These are phyloP conservation scores for Apiospora pterosperma DNA, from an alignment of 2,329 filamentous ascomycete species.

Conservation along the genomic window DNA sequence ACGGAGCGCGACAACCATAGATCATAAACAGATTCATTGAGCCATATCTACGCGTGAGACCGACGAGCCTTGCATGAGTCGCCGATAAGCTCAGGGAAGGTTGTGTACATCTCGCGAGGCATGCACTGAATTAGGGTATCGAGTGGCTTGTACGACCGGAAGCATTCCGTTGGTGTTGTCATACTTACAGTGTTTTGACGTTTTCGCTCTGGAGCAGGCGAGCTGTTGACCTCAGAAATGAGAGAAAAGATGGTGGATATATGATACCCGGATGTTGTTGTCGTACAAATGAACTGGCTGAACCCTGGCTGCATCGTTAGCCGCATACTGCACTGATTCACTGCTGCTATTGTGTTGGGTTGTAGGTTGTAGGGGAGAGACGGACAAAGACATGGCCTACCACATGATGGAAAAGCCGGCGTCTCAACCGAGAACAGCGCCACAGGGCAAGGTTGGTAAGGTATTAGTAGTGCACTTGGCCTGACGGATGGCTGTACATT, in stretches of 20 bases:
- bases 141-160: neutral
- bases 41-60: neutral
- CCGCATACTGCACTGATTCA: neutral
- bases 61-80: neutral
- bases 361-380: neutral
- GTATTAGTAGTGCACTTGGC: conserved; percentile 1
- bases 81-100: neutral
- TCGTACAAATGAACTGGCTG: neutral
- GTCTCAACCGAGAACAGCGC: conserved; percentile 1
- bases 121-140: neutral
- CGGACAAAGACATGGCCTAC: neutral
- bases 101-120: neutral
- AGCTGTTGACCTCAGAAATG: neutral
- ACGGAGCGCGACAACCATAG: neutral
- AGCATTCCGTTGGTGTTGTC: neutral
- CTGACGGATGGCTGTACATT: neutral
- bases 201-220: neutral
- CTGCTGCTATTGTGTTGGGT: neutral
- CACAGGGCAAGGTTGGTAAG: conserved; percentile 2
- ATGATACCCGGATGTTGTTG: neutral
- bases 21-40: neutral
- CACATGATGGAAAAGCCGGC: neutral
- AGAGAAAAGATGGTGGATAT: neutral
- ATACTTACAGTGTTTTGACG: conserved; percentile 5
- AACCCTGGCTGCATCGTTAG: neutral